A percentile compares a stretch with the other conserved stretches of the same genome.
These are phyloP conservation scores for Yamadazyma nakazawae DNA, from an alignment of 805 yeast species.

Conservation along the genomic window DNA sequence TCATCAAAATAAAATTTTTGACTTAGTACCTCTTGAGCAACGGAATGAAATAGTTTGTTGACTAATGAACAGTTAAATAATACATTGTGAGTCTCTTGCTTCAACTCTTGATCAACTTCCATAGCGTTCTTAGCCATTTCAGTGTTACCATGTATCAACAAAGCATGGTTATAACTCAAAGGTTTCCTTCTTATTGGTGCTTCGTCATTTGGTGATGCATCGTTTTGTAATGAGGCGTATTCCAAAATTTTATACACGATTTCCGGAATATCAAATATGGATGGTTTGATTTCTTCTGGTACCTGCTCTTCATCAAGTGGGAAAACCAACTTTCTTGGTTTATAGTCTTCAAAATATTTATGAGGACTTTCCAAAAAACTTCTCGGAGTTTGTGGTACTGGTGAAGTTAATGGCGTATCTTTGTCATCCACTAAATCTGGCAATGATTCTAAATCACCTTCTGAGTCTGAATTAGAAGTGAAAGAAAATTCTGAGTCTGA, in stretches of 20 bases:
- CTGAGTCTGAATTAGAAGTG: constrained; percentile 15
- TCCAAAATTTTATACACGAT: constrained; percentile 58
- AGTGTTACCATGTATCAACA: constrained; percentile 58
- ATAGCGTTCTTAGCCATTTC: constrained; percentile 45
- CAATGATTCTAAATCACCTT: constrained; percentile 34
- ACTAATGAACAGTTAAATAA: constrained; percentile 66
- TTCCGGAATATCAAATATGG: constrained; percentile 74
- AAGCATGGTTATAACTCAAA: constrained; percentile 63
- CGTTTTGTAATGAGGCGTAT: constrained; percentile 53
- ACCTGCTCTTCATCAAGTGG: neutral
- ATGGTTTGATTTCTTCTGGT: constrained; percentile 15
- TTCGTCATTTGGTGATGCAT: constrained; percentile 57
- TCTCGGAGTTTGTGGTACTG: constrained; percentile 10
- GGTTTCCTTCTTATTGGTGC: constrained; percentile 66
- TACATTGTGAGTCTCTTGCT: constrained; percentile 15
- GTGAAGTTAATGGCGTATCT: constrained; percentile 10
- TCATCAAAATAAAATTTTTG: constrained; percentile 53
- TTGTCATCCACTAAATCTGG: constrained; percentile 35
- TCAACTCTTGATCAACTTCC: constrained; percentile 17
- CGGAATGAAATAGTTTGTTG: constrained; percentile 59
- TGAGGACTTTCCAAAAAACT: neutral
- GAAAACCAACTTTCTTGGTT: neutral
- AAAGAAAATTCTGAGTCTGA: constrained; percentile 15
- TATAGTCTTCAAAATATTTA: constrained; percentile 6
- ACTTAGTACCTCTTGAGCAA: constrained; percentile 54